Percentiles rank a stretch among this genome's conserved stretches.
Evolutionary conservation across 2,329 filamentous ascomycete species (phyloP).

Genomic region (Westerdykella ornata): DNA sequence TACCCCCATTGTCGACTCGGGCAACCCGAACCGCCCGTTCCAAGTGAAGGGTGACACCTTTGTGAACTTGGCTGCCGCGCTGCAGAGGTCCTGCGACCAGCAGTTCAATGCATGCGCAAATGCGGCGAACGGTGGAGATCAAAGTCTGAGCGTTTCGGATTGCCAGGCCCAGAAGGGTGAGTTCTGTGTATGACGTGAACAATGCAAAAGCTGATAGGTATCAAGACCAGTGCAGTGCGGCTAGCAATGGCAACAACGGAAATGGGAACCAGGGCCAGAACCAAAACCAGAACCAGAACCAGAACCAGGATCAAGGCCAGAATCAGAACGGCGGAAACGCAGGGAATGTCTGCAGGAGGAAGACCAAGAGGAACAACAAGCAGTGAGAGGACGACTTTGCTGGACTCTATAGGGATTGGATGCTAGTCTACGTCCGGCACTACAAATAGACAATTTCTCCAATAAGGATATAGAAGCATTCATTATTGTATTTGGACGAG

Average conservation of each 20-base stretch:
- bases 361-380: no score
- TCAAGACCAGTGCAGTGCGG: background rate
- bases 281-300: no score
- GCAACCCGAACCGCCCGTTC: constrained; percentile 43
- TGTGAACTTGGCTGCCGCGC: constrained; percentile 49
- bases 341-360: no score
- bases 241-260: background rate
- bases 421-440: no score
- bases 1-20: constrained; percentile 46
- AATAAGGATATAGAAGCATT: no score
- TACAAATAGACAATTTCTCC: no score
- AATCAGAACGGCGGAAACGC: no score
- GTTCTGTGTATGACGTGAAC: constrained; percentile 1
- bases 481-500: no score
- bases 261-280: background rate
- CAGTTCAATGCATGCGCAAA: constrained; percentile 57
- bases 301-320: no score
- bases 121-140: constrained; percentile 48
- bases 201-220: background rate
- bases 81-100: constrained; percentile 56
- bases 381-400: no score
- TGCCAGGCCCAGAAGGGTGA: constrained; percentile 51
- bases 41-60: constrained; percentile 40
- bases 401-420: no score
- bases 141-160: constrained; percentile 42